These are phyloP conservation scores for Tephrocybe sp. DNA, from an alignment of 768 basidiomycete species.

Conservation along the genomic window DNA sequence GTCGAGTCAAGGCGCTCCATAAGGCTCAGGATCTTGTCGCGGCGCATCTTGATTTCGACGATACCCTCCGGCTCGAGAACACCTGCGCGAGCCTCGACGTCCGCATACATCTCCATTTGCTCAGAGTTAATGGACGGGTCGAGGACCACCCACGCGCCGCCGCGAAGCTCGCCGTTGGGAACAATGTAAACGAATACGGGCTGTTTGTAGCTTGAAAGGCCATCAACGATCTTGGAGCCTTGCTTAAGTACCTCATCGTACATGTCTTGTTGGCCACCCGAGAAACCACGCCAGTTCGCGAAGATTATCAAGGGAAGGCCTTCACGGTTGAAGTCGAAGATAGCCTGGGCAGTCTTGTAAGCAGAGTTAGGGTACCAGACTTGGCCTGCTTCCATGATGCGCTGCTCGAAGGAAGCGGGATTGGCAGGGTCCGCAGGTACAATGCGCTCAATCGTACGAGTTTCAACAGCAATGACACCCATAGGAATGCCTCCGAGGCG, in stretches of 20 bases:
- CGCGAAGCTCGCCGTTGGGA: slow-evolving; percentile 97
- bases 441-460: slow-evolving; percentile 93
- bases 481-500: slow-evolving; percentile 95
- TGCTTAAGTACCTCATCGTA: slow-evolving; percentile 97
- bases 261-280: slow-evolving; percentile 99
- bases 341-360: slow-evolving; percentile 99
- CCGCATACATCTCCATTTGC: slow-evolving; percentile 99
- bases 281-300: slow-evolving; percentile 99
- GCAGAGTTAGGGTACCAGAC: slow-evolving; percentile 99
- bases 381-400: slow-evolving; percentile 99
- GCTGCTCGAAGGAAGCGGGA: slow-evolving; percentile 93
- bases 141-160: slow-evolving; percentile 98
- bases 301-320: slow-evolving; percentile 97
- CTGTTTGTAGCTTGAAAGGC: slow-evolving; percentile 94
- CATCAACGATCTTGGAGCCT: slow-evolving; percentile 98
- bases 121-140: slow-evolving; percentile 96
- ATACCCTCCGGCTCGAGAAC: slow-evolving; percentile 97
- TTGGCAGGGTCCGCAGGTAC: slow-evolving; percentile 99
- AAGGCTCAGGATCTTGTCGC: slow-evolving; percentile 83
- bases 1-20: slow-evolving; percentile 93
- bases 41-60: slow-evolving; percentile 96
- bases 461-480: slow-evolving; percentile 98
- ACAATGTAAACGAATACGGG: slow-evolving; percentile 99
- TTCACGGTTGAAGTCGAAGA: slow-evolving; percentile 98
- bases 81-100: slow-evolving; percentile 93